phyloP scores from a whole-genome alignment of 305 asterid species.

The Rubia balearica region DNA sequence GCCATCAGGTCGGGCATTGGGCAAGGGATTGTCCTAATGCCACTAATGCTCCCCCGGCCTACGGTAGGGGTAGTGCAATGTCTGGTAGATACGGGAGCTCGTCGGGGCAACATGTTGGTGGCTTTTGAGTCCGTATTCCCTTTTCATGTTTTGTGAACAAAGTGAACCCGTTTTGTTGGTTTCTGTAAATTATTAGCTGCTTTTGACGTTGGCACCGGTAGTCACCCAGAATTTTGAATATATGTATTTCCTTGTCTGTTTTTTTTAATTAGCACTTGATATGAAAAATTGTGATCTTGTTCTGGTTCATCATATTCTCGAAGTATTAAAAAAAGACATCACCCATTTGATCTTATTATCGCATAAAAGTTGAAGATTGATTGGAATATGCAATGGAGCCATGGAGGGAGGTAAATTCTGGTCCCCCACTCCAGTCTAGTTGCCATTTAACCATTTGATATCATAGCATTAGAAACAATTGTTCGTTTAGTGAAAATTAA shows the following conservation, averaged over 20 bases:
- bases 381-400: background rate
- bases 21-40: conserved; percentile 68
- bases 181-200: conserved; percentile 25
- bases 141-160: conserved; percentile 4
- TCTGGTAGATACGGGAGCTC: conserved; percentile 54
- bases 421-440: too few species aligned
- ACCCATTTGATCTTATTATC: too few species aligned
- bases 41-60: conserved; percentile 42
- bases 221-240: background rate
- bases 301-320: background rate
- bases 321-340: too few species aligned
- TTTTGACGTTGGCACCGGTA: background rate
- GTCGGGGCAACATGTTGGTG: conserved; percentile 57
- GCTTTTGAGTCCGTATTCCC: conserved; percentile 47
- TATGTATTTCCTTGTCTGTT: background rate
- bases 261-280: background rate
- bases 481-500: too few species aligned
- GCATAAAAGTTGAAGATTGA: background rate
- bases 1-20: conserved; percentile 85
- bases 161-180: conserved; percentile 6
- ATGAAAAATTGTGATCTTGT: background rate
- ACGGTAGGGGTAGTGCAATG: conserved; percentile 32
- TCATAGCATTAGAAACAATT: too few species aligned
- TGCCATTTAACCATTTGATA: too few species aligned
- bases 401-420: background rate